These are phyloP conservation scores for Piper betle DNA, from an alignment of 164 flowering plant species.

Conservation along the genomic window DNA sequence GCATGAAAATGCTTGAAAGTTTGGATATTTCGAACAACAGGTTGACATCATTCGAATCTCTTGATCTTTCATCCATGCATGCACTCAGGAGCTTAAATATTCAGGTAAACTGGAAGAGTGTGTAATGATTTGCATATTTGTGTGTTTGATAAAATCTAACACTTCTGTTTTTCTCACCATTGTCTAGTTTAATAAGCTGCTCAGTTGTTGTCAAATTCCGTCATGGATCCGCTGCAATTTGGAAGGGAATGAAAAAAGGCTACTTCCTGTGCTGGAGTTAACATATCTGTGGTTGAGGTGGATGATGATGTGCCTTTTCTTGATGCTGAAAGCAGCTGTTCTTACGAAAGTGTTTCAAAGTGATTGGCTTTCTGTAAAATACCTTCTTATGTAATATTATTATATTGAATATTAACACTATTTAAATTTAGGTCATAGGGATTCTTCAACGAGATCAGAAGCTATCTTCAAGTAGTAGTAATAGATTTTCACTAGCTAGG, in stretches of 20 bases:
- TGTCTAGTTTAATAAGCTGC: constrained; percentile 61
- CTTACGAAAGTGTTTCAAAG: constrained; percentile 18
- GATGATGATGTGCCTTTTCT: constrained; percentile 43
- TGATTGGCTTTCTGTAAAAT: no score
- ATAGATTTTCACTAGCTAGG: constrained; percentile 32
- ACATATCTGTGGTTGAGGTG: constrained; percentile 54
- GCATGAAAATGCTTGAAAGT: constrained; percentile 46
- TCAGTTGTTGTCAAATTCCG: constrained; percentile 45
- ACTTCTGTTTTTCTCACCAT: constrained; percentile 5
- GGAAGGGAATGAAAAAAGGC: constrained; percentile 52
- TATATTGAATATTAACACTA: no score
- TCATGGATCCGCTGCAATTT: constrained; percentile 77
- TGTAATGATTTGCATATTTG: background rate
- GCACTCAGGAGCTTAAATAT: constrained; percentile 57
- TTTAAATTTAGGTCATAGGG: constrained; percentile 27
- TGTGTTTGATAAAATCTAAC: no score
- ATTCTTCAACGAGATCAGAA: constrained; percentile 22
- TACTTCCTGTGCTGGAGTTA: constrained; percentile 25
- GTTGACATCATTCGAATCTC: constrained; percentile 60
- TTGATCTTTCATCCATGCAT: constrained; percentile 57
- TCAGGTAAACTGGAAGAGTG: constrained; percentile 43
- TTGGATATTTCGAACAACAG: constrained; percentile 85
- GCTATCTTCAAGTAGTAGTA: constrained; percentile 32
- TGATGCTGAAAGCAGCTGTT: constrained; percentile 22
- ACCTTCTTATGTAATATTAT: no score